Evolutionary conservation across 208 protist species (phyloP).

Genomic region (Herpetomonas samuelpessoai): DNA sequence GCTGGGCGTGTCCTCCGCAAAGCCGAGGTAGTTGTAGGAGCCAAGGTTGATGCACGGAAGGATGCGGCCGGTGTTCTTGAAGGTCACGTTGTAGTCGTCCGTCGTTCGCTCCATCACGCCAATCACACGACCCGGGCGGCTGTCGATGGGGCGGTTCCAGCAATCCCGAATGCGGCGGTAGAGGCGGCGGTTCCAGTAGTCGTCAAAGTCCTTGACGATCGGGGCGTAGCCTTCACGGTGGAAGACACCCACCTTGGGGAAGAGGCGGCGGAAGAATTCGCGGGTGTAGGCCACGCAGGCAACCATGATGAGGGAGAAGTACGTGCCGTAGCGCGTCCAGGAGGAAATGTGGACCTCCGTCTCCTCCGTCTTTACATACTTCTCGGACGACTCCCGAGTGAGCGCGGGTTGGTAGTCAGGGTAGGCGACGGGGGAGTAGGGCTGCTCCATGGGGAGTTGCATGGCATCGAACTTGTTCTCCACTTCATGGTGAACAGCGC

Average conservation of each 20-base stretch:
- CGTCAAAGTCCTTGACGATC: constrained; percentile 93
- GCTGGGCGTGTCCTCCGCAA: constrained; percentile 91
- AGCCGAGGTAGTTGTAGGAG: constrained; percentile 99
- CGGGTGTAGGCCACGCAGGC: constrained; percentile 44
- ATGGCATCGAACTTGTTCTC: background rate
- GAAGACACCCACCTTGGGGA: constrained; percentile 23
- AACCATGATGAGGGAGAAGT: constrained; percentile 59
- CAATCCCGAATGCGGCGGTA: constrained; percentile 92
- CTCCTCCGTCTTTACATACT: constrained; percentile 8
- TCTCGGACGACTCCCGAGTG: constrained; percentile 9
- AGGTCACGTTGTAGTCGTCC: constrained; percentile 84
- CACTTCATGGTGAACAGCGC: background rate
- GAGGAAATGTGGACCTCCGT: constrained; percentile 37
- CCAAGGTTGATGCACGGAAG: constrained; percentile 93
- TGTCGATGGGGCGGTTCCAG: constrained; percentile 92
- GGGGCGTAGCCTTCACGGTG: constrained; percentile 90
- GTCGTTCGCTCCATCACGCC: constrained; percentile 91
- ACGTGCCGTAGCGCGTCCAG: constrained; percentile 42
- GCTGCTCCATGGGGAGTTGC: background rate
- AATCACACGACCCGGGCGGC: constrained; percentile 90
- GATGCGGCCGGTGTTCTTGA: constrained; percentile 80
- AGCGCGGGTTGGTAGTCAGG: too few relatives aligned
- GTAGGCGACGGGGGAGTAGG: background rate
- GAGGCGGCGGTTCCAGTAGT: constrained; percentile 93
- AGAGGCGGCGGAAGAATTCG: constrained; percentile 56